Base-by-base conservation (phyloP, 495 filamentous ascomycete genomes). In the Staphylotrichum tortipilum region DNA sequence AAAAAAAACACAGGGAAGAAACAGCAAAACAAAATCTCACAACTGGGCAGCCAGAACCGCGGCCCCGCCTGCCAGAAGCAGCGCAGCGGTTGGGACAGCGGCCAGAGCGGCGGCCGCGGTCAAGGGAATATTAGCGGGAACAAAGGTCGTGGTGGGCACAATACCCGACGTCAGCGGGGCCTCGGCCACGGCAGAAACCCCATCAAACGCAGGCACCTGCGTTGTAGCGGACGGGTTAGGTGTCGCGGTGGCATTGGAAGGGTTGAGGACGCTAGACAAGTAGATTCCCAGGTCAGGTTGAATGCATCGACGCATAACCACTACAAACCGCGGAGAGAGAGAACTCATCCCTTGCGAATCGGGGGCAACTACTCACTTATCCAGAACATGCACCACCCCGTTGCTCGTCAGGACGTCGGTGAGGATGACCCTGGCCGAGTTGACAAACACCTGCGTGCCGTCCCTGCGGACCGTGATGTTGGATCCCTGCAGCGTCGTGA, bases 361-460 rank as follows among this genome's bases (percentile, higher is more conserved):
- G 4, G 6, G 21, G 6, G 24, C 36, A 14, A 22, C 14, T 6
- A 44, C 60, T 52, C 37, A 68, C 70, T 64, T 69, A 54, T 78
- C 73, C 48, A 78, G 68, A 42, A 78, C 61, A 56, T 78, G 75
- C 7, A 79, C 64, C 15, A 80, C 74, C 44, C 77, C 77, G 33
- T 78, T 77, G 2, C 64, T 60, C 19, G 78, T 58, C 4, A 79
- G 57, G 12, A 80, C 57, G 54, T 80, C 69, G 1, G 69, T 55
- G 14, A 62, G 62, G 4, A 78, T 44, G 17, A 80, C 70, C 33
- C 55, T 59, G 3, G 77, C 76, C 30, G 61, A 60, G 56, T 78
- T 77, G 28, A 80, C 74, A 56, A 77, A 78, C 19, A 78, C 57
- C 36, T 57, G 42, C 19, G 65, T 66, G 43, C 67, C 65, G 6